phyloP scores from a whole-genome alignment of 768 basidiomycete species.

The Auricularia auricula-judae region DNA sequence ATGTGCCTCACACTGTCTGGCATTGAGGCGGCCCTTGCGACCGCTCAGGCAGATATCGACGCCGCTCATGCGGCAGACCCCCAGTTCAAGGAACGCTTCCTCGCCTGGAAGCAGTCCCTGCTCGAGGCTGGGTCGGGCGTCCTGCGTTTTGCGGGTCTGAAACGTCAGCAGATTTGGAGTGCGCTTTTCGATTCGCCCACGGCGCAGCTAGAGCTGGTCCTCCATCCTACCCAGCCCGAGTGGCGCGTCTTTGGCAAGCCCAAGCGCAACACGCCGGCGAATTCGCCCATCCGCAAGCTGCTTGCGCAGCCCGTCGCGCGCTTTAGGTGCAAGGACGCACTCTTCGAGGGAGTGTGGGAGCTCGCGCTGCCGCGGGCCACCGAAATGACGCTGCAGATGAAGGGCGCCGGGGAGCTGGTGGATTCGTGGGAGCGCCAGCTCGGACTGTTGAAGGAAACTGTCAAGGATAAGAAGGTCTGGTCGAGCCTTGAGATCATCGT shows the following conservation, averaged over 20 bases:
- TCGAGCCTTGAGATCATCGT: slow-evolving; percentile 56
- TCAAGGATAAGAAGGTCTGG: slow-evolving; percentile 57
- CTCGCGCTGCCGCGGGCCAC: slow-evolving; percentile 59
- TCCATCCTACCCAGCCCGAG: slow-evolving; percentile 68
- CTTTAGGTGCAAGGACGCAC: slow-evolving; percentile 39
- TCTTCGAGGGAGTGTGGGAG: slow-evolving; percentile 71
- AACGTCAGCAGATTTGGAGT: slow-evolving; percentile 83
- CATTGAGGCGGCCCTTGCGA: slow-evolving; percentile 37
- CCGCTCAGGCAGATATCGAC: slow-evolving; percentile 42
- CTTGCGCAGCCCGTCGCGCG: slow-evolving; percentile 72
- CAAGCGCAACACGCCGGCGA: slow-evolving; percentile 55
- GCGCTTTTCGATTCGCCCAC: slow-evolving; percentile 63
- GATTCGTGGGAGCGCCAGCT: slow-evolving; percentile 80
- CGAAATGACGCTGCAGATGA: slow-evolving; percentile 47
- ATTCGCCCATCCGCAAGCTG: slow-evolving; percentile 64
- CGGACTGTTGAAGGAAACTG: slow-evolving; percentile 55
- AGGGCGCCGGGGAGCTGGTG: slow-evolving; percentile 56
- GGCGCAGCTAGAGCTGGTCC: slow-evolving; percentile 62
- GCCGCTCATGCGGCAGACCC: slow-evolving; percentile 29
- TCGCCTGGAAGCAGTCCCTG: slow-evolving; percentile 57
- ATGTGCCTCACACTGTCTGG: slow-evolving; percentile 57
- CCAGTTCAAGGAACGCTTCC: slow-evolving; percentile 45
- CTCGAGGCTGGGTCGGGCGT: slow-evolving; percentile 46
- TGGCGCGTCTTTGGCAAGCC: slow-evolving; percentile 80
- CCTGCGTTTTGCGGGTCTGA: slow-evolving; percentile 74